phyloP scores from a whole-genome alignment of 1,139 yeast species.

The Suhomyces anneliseae region DNA sequence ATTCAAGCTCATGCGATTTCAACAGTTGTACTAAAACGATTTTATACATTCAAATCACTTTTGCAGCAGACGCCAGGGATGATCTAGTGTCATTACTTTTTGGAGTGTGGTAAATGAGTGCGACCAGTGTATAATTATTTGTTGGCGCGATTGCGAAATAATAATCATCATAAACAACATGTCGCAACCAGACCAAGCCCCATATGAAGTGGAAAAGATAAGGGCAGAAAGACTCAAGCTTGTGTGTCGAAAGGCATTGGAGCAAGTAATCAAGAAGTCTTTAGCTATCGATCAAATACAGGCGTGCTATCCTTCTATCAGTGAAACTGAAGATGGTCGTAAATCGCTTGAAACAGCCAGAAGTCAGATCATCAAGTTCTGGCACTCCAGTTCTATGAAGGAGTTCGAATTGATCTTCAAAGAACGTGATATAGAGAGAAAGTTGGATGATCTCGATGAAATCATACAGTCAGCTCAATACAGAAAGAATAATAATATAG shows the following conservation, averaged over 20 bases:
- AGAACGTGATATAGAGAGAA: constrained; percentile 59
- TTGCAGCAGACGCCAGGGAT: no score
- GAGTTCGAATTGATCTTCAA: constrained; percentile 68
- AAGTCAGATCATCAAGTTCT: constrained; percentile 58
- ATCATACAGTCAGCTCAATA: constrained; percentile 55
- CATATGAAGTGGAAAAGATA: constrained; percentile 30
- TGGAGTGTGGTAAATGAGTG: not conserved
- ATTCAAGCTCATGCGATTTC: no score
- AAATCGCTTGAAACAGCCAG: constrained; percentile 57
- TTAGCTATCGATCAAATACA: constrained; percentile 59
- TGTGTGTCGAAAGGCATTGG: constrained; percentile 65
- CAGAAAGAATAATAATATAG: constrained; percentile 21
- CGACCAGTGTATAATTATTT: not conserved
- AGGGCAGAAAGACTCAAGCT: constrained; percentile 55
- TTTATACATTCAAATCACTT: no score
- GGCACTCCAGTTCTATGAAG: constrained; percentile 55
- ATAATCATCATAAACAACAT: not conserved
- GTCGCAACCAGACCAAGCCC: not conserved
- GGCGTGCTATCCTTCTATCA: constrained; percentile 66
- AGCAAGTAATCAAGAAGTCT: constrained; percentile 59
- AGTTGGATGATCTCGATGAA: constrained; percentile 65
- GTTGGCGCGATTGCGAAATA: not conserved
- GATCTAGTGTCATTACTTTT: no score
- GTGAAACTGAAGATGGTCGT: constrained; percentile 50
- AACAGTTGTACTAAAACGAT: no score